Conservation (phyloP, 257 asterid genomes). For the Petrea volubilis region DNA sequence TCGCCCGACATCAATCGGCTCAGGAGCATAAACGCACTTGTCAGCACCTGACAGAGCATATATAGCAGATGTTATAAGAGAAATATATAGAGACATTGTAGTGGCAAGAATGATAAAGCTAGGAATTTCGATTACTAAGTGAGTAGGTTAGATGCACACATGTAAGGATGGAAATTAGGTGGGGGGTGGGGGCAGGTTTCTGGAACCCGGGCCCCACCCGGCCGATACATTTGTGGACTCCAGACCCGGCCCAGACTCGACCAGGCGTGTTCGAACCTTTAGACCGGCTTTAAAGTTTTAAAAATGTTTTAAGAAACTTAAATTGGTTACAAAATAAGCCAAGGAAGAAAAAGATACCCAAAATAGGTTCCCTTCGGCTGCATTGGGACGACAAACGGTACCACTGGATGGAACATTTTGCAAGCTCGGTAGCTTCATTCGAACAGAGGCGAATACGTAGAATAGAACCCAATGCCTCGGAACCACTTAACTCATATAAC, state of each 20-base stretch:
- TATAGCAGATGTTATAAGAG: background rate
- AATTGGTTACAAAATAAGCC: background rate
- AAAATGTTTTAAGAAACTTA: no score
- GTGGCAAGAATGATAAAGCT: background rate
- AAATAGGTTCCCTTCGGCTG: slow-evolving; percentile 72
- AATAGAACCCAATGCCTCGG: slow-evolving; percentile 61
- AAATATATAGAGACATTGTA: background rate
- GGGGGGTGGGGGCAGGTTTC: no score
- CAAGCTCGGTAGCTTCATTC: slow-evolving; percentile 53
- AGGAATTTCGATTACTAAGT: background rate
- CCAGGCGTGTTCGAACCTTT: no score
- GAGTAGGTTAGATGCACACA: background rate
- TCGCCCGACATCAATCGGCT: slow-evolving; percentile 67
- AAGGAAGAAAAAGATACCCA: slow-evolving; percentile 39
- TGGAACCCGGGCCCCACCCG: no score
- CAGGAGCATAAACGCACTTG: slow-evolving; percentile 72
- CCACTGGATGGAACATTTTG: slow-evolving; percentile 69
- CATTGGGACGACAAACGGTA: slow-evolving; percentile 68
- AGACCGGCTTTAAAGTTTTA: no score
- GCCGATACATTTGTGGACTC: no score
- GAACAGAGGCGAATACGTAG: slow-evolving; percentile 58
- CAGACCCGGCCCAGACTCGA: no score
- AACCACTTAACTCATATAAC: slow-evolving; percentile 46
- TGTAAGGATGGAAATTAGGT: background rate
- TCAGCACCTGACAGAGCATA: slow-evolving; percentile 52